Conservation (phyloP, 306 rosid species). For the Glycyrrhiza uralensis region DNA sequence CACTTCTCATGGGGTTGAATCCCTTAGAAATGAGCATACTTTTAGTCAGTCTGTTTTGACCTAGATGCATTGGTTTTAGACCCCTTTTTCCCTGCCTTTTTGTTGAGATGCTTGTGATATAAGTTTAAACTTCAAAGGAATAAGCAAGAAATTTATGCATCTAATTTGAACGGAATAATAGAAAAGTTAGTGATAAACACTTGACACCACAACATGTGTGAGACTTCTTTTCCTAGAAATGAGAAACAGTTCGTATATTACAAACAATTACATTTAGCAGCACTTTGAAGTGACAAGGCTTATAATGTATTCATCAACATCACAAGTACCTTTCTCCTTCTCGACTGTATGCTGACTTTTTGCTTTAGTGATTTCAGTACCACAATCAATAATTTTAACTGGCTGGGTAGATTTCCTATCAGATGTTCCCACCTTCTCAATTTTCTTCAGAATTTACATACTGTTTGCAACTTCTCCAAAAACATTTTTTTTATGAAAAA, state of each 20-base stretch:
- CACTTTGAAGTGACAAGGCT: slow-evolving; percentile 12
- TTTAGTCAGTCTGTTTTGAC: too few species aligned
- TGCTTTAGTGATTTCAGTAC: slow-evolving; percentile 59
- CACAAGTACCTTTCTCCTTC: slow-evolving; percentile 71
- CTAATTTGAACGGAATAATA: too few species aligned
- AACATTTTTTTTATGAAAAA: too few species aligned
- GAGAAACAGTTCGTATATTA: slow-evolving; percentile 12
- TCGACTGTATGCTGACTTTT: slow-evolving; percentile 38
- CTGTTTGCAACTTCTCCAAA: slow-evolving; percentile 87
- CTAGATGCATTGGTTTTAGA: too few species aligned
- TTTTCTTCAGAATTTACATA: slow-evolving; percentile 67
- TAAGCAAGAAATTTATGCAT: too few species aligned
- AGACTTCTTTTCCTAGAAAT: slow-evolving; percentile 67
- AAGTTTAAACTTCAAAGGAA: too few species aligned
- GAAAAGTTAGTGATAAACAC: too few species aligned
- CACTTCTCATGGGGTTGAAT: too few species aligned
- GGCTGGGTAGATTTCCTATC: slow-evolving; percentile 71
- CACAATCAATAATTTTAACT: slow-evolving; percentile 81
- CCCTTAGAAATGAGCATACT: too few species aligned
- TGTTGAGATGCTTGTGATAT: too few species aligned
- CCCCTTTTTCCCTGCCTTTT: too few species aligned
- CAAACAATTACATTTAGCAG: not conserved
- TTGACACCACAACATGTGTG: too few species aligned
- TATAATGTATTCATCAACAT: slow-evolving; percentile 1
- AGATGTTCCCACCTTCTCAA: slow-evolving; percentile 71